Evolutionary conservation across 2,329 filamentous ascomycete species (phyloP), one percentile per base, ranked within the genome.

Genomic region (Alternaria brassicicola): DNA sequence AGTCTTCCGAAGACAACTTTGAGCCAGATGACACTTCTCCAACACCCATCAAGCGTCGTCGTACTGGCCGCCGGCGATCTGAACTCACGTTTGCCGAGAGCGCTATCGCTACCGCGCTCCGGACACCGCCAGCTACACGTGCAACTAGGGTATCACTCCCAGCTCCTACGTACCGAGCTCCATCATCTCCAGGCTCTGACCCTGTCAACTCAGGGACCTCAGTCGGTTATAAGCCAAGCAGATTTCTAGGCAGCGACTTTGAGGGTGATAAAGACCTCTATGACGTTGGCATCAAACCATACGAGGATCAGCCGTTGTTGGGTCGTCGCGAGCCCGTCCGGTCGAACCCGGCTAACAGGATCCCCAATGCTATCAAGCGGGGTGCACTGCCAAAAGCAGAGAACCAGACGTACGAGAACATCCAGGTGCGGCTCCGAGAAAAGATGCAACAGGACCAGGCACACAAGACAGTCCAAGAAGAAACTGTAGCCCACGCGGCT

Each of bases 241-340:
- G 21, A 6, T 25, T 17, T 12, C 3, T 13, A 12, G 13, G 15
- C 8, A 17, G 19, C 6, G 55, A 48, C 3, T 54, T 12, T 25
- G 60, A 17, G 26, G 39, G 9, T 10, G 43, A 35, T 3, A 3
- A 10, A 4, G 30, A 12, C 30, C 43, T 47, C 43, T 47, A 33
- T 3, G 19, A 47, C 1, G 19, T 10, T 25, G 43, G 28, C 13
- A 47, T 47, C 43, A 21, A 10, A 35, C 30, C 43, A 7, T 68
- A 65, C 52, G 23, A 23, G 36, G 30, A 57, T 2, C 55, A 66
- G 42, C 68, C 64, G 23, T 33, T 69, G 19, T 56, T 71, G 2
- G 35, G 46, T 25, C 60, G 66, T 13, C 42, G 45, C 3, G 25
- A 57, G 25, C 58, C 64, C 8, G 45, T 64, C 30, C 17, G 61